These are phyloP conservation scores for Reticulascus tulasneorum DNA, from an alignment of 2,329 filamentous ascomycete genomes.

Conservation along the genomic window DNA sequence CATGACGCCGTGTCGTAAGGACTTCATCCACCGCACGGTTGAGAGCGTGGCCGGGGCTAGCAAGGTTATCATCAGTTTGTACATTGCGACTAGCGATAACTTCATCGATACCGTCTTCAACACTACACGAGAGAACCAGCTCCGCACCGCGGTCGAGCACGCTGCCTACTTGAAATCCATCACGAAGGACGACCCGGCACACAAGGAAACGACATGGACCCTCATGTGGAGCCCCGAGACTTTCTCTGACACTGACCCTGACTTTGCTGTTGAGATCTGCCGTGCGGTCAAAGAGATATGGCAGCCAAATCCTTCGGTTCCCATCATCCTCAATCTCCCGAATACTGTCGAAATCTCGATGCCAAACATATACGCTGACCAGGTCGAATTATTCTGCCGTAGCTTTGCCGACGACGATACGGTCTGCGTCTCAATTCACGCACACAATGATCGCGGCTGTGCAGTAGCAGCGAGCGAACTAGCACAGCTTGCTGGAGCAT, in stretches of 20 bases:
- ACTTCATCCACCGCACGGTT: constrained; percentile 87
- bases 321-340: constrained; percentile 93
- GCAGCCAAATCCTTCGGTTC: constrained; percentile 73
- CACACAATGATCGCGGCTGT: constrained; percentile 90
- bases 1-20: constrained; percentile 83
- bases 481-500: constrained; percentile 91
- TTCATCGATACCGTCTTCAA: constrained; percentile 89
- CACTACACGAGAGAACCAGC: constrained; percentile 74
- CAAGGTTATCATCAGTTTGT: constrained; percentile 90
- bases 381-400: constrained; percentile 91
- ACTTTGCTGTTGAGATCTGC: constrained; percentile 78
- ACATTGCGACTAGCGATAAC: constrained; percentile 91
- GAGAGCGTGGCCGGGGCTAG: constrained; percentile 84
- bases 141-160: constrained; percentile 79
- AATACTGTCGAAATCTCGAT: constrained; percentile 93
- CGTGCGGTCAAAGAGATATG: constrained; percentile 92
- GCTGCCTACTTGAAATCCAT: constrained; percentile 81
- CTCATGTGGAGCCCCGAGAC: constrained; percentile 82
- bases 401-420: constrained; percentile 81
- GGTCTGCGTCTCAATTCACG: constrained; percentile 83
- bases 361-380: constrained; percentile 91
- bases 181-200: constrained; percentile 70
- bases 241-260: constrained; percentile 84
- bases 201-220: constrained; percentile 60
- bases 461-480: constrained; percentile 86